Percentiles rank a stretch among this genome's conserved stretches.
Evolutionary conservation across 331 rosid genomes (phyloP).

Genomic region (Cydonia oblonga): DNA sequence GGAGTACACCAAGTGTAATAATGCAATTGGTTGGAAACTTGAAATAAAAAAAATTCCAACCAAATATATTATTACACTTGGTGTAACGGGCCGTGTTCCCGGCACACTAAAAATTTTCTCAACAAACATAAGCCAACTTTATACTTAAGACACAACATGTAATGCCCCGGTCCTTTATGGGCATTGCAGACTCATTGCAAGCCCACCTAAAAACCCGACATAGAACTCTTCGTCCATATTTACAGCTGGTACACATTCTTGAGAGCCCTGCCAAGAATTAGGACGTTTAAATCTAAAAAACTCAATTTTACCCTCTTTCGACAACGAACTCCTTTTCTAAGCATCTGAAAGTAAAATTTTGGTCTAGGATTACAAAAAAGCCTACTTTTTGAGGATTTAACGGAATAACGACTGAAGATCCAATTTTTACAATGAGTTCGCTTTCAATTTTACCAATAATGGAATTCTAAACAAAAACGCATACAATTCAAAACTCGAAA

Average conservation of each 20-base stretch:
- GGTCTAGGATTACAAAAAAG: not conserved
- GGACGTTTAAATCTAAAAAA: slow-evolving; percentile 29
- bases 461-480: not conserved
- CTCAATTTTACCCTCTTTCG: not conserved
- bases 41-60: too few relatives aligned
- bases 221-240: slow-evolving; percentile 57
- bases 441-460: not conserved
- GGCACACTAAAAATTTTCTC: too few relatives aligned
- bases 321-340: not conserved
- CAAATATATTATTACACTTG: too few relatives aligned
- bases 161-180: slow-evolving; percentile 48
- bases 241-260: slow-evolving; percentile 61
- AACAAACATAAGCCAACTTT: too few relatives aligned
- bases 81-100: too few relatives aligned
- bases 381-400: not conserved
- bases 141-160: not conserved
- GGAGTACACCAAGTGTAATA: too few relatives aligned
- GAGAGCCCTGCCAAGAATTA: slow-evolving; percentile 72
- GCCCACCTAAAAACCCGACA: slow-evolving; percentile 64
- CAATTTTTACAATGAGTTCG: not conserved
- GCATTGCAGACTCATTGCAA: slow-evolving; percentile 28
- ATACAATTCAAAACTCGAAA: not conserved
- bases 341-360: not conserved
- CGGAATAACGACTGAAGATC: not conserved
- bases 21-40: too few relatives aligned